Evolutionary conservation across 805 yeast species (phyloP).

Genomic region (Ogataea ganodermae): DNA sequence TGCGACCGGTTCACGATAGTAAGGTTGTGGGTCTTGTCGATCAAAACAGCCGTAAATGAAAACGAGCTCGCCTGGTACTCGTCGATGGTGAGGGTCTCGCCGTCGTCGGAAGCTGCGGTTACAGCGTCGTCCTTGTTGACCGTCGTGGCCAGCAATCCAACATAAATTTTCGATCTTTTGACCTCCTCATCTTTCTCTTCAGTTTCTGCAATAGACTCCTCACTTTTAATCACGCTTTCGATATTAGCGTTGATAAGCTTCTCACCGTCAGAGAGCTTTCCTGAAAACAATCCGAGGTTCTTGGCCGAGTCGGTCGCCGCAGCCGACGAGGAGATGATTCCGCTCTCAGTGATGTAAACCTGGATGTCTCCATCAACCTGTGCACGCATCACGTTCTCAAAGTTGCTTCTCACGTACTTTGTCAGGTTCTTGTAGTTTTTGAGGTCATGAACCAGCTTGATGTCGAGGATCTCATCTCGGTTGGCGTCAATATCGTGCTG

Average conservation of each 20-base stretch:
- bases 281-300: conserved; percentile 70
- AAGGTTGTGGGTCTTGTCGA: conserved; percentile 78
- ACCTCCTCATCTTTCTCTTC: conserved; percentile 9
- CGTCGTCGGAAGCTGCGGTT: conserved; percentile 20
- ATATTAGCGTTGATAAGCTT: conserved; percentile 86
- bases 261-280: conserved; percentile 80
- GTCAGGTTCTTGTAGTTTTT: conserved; percentile 52
- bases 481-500: conserved; percentile 34
- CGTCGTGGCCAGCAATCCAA: conserved; percentile 37
- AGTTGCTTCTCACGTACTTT: conserved; percentile 50
- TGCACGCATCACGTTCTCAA: conserved; percentile 59
- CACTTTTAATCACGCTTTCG: conserved; percentile 59
- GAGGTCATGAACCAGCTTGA: conserved; percentile 69
- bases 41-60: conserved; percentile 71
- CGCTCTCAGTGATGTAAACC: conserved; percentile 56
- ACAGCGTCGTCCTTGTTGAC: conserved; percentile 21
- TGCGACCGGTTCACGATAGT: conserved; percentile 79
- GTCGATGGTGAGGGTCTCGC: conserved; percentile 44
- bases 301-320: conserved; percentile 33
- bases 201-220: background rate
- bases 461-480: conserved; percentile 56
- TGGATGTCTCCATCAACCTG: conserved; percentile 81
- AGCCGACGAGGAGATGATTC: conserved; percentile 37
- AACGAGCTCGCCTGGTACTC: conserved; percentile 56
- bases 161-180: conserved; percentile 32